phyloP scores from a whole-genome alignment of 2,329 filamentous ascomycete genomes.

The Scedosporium minutisporum region DNA sequence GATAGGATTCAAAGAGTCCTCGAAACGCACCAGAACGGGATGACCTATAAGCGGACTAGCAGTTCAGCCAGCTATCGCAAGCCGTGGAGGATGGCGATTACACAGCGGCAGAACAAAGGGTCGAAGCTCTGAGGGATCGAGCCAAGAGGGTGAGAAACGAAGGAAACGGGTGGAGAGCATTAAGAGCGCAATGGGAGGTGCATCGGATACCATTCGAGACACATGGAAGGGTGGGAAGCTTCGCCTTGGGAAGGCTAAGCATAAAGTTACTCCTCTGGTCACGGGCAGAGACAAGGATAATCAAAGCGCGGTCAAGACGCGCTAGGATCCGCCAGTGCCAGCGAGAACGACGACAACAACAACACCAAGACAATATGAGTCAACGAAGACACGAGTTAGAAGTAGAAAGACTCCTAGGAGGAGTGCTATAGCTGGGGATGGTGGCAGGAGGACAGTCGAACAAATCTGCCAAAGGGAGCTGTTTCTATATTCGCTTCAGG shows the following conservation, averaged over 20 bases:
- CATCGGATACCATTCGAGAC: neutral
- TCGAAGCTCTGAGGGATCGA: neutral
- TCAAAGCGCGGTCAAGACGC: no score
- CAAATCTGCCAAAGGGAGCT: neutral
- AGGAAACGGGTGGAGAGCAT: neutral
- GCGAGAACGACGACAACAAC: no score
- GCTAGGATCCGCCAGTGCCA: no score
- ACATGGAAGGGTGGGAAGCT: neutral
- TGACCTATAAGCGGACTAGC: neutral
- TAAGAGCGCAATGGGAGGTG: neutral
- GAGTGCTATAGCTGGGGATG: neutral
- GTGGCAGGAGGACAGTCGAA: neutral
- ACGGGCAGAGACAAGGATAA: neutral
- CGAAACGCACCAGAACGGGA: neutral
- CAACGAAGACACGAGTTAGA: neutral
- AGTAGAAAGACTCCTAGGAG: neutral
- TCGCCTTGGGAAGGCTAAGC: neutral
- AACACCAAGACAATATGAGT: neutral
- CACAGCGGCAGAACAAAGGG: neutral
- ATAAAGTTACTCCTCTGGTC: neutral
- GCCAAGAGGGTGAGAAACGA: neutral
- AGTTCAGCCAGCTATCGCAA: no score
- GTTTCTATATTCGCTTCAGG: neutral
- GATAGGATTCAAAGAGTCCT: neutral
- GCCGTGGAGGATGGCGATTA: neutral